phyloP scores from a whole-genome alignment of 192 early-diverging fungal genomes.

The Linnemannia elongata region DNA sequence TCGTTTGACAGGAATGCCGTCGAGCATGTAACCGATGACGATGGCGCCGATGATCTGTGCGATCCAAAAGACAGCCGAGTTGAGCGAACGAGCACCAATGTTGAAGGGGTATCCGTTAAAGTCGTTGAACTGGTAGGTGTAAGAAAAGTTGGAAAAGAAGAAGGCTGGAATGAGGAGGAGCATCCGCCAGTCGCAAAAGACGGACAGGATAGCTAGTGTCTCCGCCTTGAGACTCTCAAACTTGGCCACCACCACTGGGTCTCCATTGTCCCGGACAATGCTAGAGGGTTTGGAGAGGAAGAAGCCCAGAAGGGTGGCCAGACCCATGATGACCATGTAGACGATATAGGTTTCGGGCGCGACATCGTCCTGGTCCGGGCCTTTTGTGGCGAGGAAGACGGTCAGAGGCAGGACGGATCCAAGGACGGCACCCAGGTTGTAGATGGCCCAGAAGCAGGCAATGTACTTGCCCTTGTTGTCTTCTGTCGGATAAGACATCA shows the following conservation, averaged over 20 bases:
- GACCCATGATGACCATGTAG: constrained; percentile 78
- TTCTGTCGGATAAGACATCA: constrained; percentile 88
- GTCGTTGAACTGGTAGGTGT: constrained; percentile 72
- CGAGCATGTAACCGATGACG: constrained; percentile 72
- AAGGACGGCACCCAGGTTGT: constrained; percentile 82
- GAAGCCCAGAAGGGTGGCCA: constrained; percentile 70
- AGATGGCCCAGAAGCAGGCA: constrained; percentile 89
- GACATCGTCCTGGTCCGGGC: constrained; percentile 58
- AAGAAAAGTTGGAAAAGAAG: constrained; percentile 82
- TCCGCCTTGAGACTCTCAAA: constrained; percentile 72
- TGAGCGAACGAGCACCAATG: constrained; percentile 75
- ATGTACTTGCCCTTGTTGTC: constrained; percentile 84
- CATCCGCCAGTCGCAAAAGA: constrained; percentile 76
- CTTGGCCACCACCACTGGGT: constrained; percentile 74
- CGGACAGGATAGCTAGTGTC: constrained; percentile 62
- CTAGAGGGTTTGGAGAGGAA: constrained; percentile 65
- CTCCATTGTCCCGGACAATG: constrained; percentile 76
- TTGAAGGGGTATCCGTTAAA: constrained; percentile 75
- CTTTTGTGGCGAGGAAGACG: constrained; percentile 60
- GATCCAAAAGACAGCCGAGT: constrained; percentile 80
- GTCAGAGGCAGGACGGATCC: constrained; percentile 80
- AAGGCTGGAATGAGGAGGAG: constrained; percentile 77
- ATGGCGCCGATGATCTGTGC: constrained; percentile 80
- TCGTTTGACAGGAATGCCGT: constrained; percentile 65
- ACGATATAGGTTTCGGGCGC: constrained; percentile 77